Evolutionary conservation across 495 filamentous ascomycete genomes (phyloP).

Genomic region (Penicillium dipodomyicola): DNA sequence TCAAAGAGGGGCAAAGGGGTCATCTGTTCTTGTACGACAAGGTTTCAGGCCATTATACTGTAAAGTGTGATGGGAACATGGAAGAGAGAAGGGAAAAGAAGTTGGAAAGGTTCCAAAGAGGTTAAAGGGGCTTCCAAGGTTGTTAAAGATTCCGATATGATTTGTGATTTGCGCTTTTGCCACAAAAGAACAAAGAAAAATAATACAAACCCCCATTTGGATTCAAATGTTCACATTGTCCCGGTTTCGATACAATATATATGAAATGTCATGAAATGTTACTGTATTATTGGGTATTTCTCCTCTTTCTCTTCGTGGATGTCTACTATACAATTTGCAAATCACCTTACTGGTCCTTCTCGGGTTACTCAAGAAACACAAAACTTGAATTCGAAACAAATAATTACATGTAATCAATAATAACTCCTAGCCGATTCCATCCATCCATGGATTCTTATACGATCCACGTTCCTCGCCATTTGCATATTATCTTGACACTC

Average conservation of each 20-base stretch:
- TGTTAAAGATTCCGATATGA: conserved; percentile 12
- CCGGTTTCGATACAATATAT: conserved; percentile 4
- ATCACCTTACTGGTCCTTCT: no score
- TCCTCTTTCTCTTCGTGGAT: no score
- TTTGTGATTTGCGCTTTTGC: conserved; percentile 26
- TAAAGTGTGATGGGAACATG: not conserved
- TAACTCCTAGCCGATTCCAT: not conserved
- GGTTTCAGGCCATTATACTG: not conserved
- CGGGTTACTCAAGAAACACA: no score
- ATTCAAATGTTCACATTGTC: conserved; percentile 13
- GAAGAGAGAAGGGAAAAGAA: not conserved
- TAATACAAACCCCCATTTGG: not conserved
- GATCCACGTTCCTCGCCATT: not conserved
- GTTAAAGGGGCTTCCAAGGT: conserved; percentile 14
- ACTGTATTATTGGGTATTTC: not conserved
- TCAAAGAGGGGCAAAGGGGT: conserved; percentile 5
- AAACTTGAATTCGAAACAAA: no score
- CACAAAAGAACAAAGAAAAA: conserved; percentile 18
- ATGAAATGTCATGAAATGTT: not conserved
- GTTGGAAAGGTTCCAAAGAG: not conserved
- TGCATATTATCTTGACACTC: not conserved
- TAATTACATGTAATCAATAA: no score
- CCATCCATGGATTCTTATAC: no score
- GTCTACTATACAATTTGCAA: no score
- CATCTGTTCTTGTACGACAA: conserved; percentile 2